phyloP scores from a whole-genome alignment of 2,329 filamentous ascomycete genomes.

The Pseudonectria buxi region DNA sequence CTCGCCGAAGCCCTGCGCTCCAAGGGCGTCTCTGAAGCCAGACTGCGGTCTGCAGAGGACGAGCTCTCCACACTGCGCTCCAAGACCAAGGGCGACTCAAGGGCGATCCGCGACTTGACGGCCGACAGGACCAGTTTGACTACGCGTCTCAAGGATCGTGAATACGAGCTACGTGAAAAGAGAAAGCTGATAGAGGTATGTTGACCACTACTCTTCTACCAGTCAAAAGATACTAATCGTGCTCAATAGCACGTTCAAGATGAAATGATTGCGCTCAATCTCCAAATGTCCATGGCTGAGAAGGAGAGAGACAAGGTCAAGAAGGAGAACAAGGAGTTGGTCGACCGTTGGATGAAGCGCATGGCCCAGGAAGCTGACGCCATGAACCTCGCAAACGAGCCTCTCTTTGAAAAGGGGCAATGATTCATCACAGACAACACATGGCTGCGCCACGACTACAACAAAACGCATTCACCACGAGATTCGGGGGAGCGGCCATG shows the following conservation, averaged over 20 bases:
- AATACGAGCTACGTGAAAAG: conserved; percentile 81
- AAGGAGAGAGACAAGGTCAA: conserved; percentile 65
- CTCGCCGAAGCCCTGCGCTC: conserved; percentile 71
- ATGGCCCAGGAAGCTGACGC: conserved; percentile 81
- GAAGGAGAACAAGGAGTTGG: conserved; percentile 79
- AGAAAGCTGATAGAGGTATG: conserved; percentile 69
- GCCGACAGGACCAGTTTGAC: conserved; percentile 55
- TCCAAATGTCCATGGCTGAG: conserved; percentile 83
- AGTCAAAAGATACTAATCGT: conserved; percentile 7
- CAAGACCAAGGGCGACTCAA: conserved; percentile 52
- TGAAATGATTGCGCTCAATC: conserved; percentile 79
- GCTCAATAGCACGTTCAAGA: conserved; percentile 69
- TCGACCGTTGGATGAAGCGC: conserved; percentile 84
- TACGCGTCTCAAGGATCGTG: conserved; percentile 67
- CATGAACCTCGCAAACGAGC: conserved; percentile 67
- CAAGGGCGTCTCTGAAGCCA: conserved; percentile 59
- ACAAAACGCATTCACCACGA: conserved; percentile 1
- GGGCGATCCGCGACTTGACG: conserved; percentile 55
- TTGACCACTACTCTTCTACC: background rate
- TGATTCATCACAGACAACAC: conserved; percentile 7
- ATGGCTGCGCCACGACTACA: background rate
- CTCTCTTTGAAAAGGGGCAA: conserved; percentile 25
- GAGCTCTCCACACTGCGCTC: conserved; percentile 59
- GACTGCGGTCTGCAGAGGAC: conserved; percentile 54
- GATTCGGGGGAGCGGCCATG: background rate